A percentile compares a stretch with the other conserved stretches of the same genome.
Evolutionary conservation across 2,329 filamentous ascomycete genomes (phyloP).

Genomic region (Cladosporium sp.): DNA sequence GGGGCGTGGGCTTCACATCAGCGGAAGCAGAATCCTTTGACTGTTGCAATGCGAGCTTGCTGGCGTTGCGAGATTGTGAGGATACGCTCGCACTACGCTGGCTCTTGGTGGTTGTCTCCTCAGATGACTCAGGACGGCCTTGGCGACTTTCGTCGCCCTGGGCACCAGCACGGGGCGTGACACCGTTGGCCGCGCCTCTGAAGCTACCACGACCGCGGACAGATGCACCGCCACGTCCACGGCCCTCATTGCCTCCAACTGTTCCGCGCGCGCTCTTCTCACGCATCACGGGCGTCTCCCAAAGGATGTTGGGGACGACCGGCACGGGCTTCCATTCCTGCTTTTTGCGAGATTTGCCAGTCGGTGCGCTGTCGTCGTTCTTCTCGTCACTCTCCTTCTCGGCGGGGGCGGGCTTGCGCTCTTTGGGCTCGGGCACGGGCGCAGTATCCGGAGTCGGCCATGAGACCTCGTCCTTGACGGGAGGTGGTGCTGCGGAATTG

Average conservation of each 20-base stretch:
- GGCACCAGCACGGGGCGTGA: conserved; percentile 19
- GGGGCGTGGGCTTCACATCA: conserved; percentile 1
- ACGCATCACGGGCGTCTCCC: conserved; percentile 70
- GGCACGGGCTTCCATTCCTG: conserved; percentile 82
- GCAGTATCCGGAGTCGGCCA: conserved; percentile 91
- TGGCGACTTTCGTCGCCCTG: conserved; percentile 7
- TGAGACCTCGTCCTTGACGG: conserved; percentile 72
- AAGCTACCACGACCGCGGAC: conserved; percentile 45
- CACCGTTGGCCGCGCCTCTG: conserved; percentile 32
- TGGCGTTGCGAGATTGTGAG: conserved; percentile 8
- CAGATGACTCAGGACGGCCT: conserved; percentile 6
- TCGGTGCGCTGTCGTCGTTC: conserved; percentile 55
- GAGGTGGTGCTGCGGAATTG: conserved; percentile 49
- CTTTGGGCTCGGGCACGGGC: conserved; percentile 59
- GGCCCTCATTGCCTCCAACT: conserved; percentile 51
- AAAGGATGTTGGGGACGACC: conserved; percentile 81
- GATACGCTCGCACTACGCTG: conserved; percentile 12
- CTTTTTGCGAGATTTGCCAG: conserved; percentile 63
- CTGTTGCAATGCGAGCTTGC: conserved; percentile 8
- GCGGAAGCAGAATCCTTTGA: not conserved
- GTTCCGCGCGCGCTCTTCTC: conserved; percentile 22
- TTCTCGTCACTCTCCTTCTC: conserved; percentile 70
- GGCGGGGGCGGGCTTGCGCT: conserved; percentile 69
- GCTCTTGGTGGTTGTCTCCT: conserved; percentile 2
- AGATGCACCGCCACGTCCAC: conserved; percentile 57